phyloP scores from a whole-genome alignment of 1,284 basidiomycete genomes.

The Coriolopsis trogii region DNA sequence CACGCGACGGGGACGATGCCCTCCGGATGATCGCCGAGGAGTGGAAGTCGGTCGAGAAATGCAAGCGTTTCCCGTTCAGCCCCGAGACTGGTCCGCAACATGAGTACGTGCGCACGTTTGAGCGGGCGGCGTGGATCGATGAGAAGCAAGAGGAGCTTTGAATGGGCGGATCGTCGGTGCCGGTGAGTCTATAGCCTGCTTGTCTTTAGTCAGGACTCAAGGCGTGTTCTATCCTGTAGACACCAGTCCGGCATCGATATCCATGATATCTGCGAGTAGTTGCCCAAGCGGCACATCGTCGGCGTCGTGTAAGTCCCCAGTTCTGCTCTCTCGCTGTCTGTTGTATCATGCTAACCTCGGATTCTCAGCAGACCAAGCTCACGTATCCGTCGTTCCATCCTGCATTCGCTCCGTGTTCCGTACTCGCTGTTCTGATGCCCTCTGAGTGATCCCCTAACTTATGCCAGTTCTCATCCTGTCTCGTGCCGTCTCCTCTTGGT shows the following conservation, averaged over 20 bases:
- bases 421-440: too few relatives aligned
- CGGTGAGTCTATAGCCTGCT: background rate
- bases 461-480: background rate
- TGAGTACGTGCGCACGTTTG: slow-evolving; percentile 66
- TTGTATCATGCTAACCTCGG: too few relatives aligned
- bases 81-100: slow-evolving; percentile 80
- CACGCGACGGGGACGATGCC: slow-evolving; percentile 63
- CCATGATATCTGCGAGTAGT: too few relatives aligned
- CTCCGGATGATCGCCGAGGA: slow-evolving; percentile 63
- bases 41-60: slow-evolving; percentile 78
- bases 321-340: too few relatives aligned
- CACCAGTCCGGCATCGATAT: background rate
- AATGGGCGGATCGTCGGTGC: slow-evolving; percentile 20
- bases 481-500: background rate
- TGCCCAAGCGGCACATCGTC: too few relatives aligned
- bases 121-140: slow-evolving; percentile 27
- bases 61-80: slow-evolving; percentile 67
- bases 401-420: too few relatives aligned
- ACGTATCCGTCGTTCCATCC: too few relatives aligned
- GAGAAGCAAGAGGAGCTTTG: slow-evolving; percentile 25
- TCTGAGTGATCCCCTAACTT: too few relatives aligned
- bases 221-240: background rate
- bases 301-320: too few relatives aligned
- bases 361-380: too few relatives aligned
- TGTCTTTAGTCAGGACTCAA: background rate